phyloP scores from a whole-genome alignment of 495 filamentous ascomycete species.

The Aspergillus avenaceus region DNA sequence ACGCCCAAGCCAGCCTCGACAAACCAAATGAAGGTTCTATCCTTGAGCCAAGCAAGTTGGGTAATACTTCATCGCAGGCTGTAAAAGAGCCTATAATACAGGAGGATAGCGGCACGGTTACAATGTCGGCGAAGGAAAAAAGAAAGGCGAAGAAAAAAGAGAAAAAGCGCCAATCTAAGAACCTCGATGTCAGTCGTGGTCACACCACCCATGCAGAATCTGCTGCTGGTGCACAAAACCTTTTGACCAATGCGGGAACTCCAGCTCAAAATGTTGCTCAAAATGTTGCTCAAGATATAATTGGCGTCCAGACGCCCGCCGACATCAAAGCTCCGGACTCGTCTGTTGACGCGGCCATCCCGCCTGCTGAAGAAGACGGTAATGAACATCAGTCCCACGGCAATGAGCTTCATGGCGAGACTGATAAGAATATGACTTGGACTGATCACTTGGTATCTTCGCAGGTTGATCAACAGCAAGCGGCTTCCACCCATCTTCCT shows the following conservation, averaged over 20 bases:
- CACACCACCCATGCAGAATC: constrained; percentile 1
- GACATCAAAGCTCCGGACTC: constrained; percentile 24
- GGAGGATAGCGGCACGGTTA: constrained; percentile 17
- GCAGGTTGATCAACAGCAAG: constrained; percentile 45
- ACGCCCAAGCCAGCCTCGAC: constrained; percentile 12
- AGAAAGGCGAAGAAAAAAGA: constrained; percentile 46
- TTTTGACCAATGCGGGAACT: constrained; percentile 2
- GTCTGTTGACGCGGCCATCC: constrained; percentile 29
- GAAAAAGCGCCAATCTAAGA: constrained; percentile 39
- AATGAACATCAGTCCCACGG: constrained; percentile 49
- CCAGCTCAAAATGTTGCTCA: constrained; percentile 11
- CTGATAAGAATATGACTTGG: constrained; percentile 41
- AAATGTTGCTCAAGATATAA: constrained; percentile 9
- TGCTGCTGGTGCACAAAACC: constrained; percentile 1
- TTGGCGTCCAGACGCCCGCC: constrained; percentile 8
- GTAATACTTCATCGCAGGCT: constrained; percentile 1
- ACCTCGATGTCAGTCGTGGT: constrained; percentile 17
- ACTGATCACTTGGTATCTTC: constrained; percentile 49
- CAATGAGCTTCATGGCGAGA: constrained; percentile 31
- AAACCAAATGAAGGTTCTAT: not conserved
- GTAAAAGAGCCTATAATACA: constrained; percentile 11
- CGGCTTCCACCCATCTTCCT: constrained; percentile 35
- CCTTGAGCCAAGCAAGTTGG: constrained; percentile 10
- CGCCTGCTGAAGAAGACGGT: constrained; percentile 46
- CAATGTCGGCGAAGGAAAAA: constrained; percentile 36